Conservation (phyloP, 257 asterid species). For the Przewalskia tangutica region DNA sequence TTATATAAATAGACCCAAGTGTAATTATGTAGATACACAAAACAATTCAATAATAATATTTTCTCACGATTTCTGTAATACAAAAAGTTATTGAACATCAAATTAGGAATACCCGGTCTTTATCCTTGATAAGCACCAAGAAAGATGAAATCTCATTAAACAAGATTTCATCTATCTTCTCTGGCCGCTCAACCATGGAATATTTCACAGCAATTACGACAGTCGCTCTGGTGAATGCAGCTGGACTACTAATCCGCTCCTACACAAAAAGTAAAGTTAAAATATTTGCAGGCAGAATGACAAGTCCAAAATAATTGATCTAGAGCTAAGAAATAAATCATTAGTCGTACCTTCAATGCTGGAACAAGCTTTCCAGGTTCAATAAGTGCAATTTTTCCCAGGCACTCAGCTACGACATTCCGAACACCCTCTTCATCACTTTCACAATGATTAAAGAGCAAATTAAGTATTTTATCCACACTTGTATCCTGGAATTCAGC, state of each 20-base stretch:
- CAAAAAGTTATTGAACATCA: neutral
- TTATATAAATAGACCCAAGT: too few species aligned
- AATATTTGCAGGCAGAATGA: neutral
- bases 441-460: slow-evolving; percentile 96
- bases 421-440: slow-evolving; percentile 99
- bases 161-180: slow-evolving; percentile 83
- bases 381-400: slow-evolving; percentile 95
- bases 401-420: slow-evolving; percentile 97
- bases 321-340: neutral
- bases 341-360: slow-evolving; percentile 66
- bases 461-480: slow-evolving; percentile 77
- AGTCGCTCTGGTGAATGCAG: slow-evolving; percentile 96
- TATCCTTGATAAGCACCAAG: slow-evolving; percentile 90
- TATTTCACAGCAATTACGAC: slow-evolving; percentile 91
- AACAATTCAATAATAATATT: too few species aligned
- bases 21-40: too few species aligned
- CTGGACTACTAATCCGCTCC: slow-evolving; percentile 75
- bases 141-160: slow-evolving; percentile 78
- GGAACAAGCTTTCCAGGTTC: slow-evolving; percentile 96
- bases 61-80: neutral
- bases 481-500: slow-evolving; percentile 93
- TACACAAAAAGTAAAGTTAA: slow-evolving; percentile 23
- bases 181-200: slow-evolving; percentile 91
- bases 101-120: slow-evolving; percentile 59
- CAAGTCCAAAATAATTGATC: neutral